Percentiles rank a stretch among this genome's conserved stretches.
These are phyloP conservation scores for Candida broadrunensis DNA, from an alignment of 805 yeast species.

Conservation along the genomic window DNA sequence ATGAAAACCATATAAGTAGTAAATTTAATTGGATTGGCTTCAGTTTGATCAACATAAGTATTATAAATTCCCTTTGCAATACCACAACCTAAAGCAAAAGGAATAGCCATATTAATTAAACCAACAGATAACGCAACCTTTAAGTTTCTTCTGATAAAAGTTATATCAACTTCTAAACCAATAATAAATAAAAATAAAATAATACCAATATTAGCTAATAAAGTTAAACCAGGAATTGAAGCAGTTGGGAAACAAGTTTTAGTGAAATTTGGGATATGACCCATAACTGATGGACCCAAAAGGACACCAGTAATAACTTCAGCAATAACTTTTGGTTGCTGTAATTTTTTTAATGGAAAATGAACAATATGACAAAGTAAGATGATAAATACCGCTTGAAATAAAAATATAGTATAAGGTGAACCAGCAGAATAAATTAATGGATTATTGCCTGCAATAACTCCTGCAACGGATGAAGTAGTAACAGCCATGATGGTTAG, in stretches of 20 bases:
- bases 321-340: constrained; percentile 79
- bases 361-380: constrained; percentile 58
- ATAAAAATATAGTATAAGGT: constrained; percentile 67
- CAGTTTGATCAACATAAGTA: constrained; percentile 39
- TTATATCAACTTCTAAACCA: constrained; percentile 75
- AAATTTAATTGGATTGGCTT: constrained; percentile 42
- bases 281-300: constrained; percentile 74
- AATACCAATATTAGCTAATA: constrained; percentile 73
- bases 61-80: constrained; percentile 67
- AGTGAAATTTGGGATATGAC: constrained; percentile 67
- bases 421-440: constrained; percentile 52
- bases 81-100: constrained; percentile 77
- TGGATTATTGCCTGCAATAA: constrained; percentile 72
- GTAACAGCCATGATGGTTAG: constrained; percentile 37
- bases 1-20: constrained; percentile 78
- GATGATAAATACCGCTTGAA: constrained; percentile 65
- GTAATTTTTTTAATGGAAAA: constrained; percentile 55
- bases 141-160: constrained; percentile 58
- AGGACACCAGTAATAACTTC: constrained; percentile 77
- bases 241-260: constrained; percentile 59
- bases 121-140: constrained; percentile 69
- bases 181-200: constrained; percentile 72
- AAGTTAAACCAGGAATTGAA: constrained; percentile 60
- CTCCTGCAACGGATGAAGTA: constrained; percentile 54
- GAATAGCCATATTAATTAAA: constrained; percentile 67